Percentiles rank a stretch among this genome's conserved stretches.
phyloP scores from a whole-genome alignment of 306 rosid genomes.

The Lathyrus aphaca region DNA sequence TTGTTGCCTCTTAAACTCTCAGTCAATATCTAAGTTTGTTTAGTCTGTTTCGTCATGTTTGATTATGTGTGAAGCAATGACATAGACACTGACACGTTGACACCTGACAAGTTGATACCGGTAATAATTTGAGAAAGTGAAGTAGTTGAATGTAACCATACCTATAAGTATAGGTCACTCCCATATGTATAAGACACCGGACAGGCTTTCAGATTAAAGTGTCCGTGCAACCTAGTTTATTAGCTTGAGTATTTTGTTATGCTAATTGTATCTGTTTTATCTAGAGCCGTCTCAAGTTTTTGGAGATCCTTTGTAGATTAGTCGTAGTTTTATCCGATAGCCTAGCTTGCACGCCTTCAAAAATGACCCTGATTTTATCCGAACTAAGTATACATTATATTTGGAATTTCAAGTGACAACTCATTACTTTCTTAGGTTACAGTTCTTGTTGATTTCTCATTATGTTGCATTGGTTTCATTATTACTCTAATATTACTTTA shows the following conservation, averaged over 20 bases:
- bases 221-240: not conserved
- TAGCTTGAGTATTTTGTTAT: not conserved
- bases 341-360: no score
- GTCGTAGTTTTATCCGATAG: no score
- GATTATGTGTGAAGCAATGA: not conserved
- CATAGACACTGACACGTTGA: not conserved
- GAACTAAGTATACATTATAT: not conserved
- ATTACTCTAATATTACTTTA: slow-evolving; percentile 19
- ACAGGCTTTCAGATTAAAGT: not conserved
- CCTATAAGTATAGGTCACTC: not conserved
- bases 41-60: slow-evolving; percentile 11
- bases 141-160: not conserved
- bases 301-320: no score
- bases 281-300: not conserved
- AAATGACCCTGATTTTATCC: no score
- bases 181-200: not conserved
- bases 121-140: not conserved
- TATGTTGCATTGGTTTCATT: slow-evolving; percentile 28
- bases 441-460: slow-evolving; percentile 30
- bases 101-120: not conserved
- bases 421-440: slow-evolving; percentile 26
- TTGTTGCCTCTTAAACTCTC: slow-evolving; percentile 6
- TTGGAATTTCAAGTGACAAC: slow-evolving; percentile 7
- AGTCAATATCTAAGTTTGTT: not conserved
- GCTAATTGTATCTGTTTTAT: not conserved